Evolutionary conservation across 768 basidiomycete genomes (phyloP).

Genomic region (Pleurotus tuber-regium): DNA sequence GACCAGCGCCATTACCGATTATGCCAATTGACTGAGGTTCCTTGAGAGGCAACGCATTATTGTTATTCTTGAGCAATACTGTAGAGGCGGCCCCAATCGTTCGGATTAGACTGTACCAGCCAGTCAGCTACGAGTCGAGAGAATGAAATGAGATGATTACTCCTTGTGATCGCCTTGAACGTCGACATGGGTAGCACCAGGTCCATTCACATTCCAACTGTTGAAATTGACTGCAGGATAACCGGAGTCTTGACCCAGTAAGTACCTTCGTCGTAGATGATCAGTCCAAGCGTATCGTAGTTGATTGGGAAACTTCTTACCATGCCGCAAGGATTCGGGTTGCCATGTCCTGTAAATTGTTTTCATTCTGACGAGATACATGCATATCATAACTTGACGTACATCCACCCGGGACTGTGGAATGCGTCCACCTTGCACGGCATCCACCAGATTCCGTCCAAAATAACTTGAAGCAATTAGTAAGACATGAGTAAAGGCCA

Average conservation of each 20-base stretch:
- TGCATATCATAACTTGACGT: too few relatives aligned
- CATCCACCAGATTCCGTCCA: conserved; percentile 63
- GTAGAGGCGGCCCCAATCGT: conserved; percentile 73
- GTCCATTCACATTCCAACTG: conserved; percentile 51
- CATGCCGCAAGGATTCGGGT: conserved; percentile 68
- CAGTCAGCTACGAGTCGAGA: background rate
- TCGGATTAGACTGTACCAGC: too few relatives aligned
- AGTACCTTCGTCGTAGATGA: too few relatives aligned
- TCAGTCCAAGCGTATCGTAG: too few relatives aligned
- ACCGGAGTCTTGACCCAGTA: conserved; percentile 59
- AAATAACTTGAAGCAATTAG: too few relatives aligned
- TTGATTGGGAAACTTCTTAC: conserved; percentile 29
- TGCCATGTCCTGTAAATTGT: conserved; percentile 56
- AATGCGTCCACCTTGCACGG: conserved; percentile 72
- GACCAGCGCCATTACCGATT: conserved; percentile 64
- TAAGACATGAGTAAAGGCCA: too few relatives aligned
- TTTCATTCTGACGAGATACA: too few relatives aligned
- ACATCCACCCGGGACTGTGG: conserved; percentile 61
- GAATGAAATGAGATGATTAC: conserved; percentile 9
- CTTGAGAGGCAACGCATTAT: conserved; percentile 52
- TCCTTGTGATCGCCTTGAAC: conserved; percentile 75
- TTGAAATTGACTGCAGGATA: conserved; percentile 76
- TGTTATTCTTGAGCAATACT: conserved; percentile 73
- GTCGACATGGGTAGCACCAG: conserved; percentile 59
- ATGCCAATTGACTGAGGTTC: conserved; percentile 58